Evolutionary conservation across 202 grass and related monocot species (phyloP).

Genomic region (Carex sylvatica): DNA sequence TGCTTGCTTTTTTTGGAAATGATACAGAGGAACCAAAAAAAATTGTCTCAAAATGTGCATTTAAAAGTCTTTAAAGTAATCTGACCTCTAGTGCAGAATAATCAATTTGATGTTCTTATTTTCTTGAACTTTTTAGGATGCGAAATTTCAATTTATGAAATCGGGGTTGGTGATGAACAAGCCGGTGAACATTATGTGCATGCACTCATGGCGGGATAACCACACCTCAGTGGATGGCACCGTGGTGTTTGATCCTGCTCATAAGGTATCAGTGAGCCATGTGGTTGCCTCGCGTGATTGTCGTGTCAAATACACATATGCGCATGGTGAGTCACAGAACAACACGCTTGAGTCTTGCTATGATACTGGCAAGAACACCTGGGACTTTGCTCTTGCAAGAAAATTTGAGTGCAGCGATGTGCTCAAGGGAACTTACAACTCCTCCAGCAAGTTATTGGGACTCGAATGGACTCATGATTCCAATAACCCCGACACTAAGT

Average conservation of each 20-base stretch:
- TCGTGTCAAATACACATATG: slow-evolving; percentile 76
- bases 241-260: slow-evolving; percentile 54
- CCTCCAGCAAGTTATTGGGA: slow-evolving; percentile 56
- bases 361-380: slow-evolving; percentile 65
- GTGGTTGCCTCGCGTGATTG: slow-evolving; percentile 46
- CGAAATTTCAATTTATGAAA: slow-evolving; percentile 87
- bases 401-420: slow-evolving; percentile 50
- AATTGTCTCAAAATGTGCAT: neutral
- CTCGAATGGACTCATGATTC: slow-evolving; percentile 59
- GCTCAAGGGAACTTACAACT: slow-evolving; percentile 66
- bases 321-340: slow-evolving; percentile 48
- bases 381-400: slow-evolving; percentile 72
- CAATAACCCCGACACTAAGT: slow-evolving; percentile 47
- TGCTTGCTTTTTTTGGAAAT: neutral
- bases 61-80: neutral
- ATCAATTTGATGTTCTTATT: neutral
- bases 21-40: neutral
- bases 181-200: slow-evolving; percentile 72
- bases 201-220: slow-evolving; percentile 36
- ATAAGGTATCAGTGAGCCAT: slow-evolving; percentile 66
- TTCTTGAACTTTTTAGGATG: slow-evolving; percentile 41
- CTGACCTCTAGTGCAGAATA: neutral
- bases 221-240: slow-evolving; percentile 52
- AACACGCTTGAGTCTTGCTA: slow-evolving; percentile 74
- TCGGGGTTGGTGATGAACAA: slow-evolving; percentile 57